Evolutionary conservation across 139 green algal genomes (phyloP).

Genomic region (Coelastrella sp.): DNA sequence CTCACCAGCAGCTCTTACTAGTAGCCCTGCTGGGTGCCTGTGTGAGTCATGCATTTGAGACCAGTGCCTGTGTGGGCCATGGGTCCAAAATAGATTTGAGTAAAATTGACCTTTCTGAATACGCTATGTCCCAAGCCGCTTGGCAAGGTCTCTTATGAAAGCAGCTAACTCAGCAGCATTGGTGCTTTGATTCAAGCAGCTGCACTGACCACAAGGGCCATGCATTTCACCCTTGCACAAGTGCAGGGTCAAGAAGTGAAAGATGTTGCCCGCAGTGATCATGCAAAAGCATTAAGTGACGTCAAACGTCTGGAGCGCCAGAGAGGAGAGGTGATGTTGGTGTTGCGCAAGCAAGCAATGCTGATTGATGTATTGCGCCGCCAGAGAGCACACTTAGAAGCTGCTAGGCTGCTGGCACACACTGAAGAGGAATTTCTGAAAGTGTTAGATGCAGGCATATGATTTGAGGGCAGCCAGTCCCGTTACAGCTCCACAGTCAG

Average conservation of each 20-base stretch:
- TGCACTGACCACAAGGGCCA: background rate
- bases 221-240: background rate
- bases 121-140: too few relatives aligned
- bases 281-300: constrained; percentile 65
- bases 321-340: constrained; percentile 78
- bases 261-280: constrained; percentile 66
- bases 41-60: too few relatives aligned
- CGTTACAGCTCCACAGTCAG: too few relatives aligned
- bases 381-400: constrained; percentile 88
- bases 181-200: background rate
- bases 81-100: too few relatives aligned
- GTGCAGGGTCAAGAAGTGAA: constrained; percentile 65
- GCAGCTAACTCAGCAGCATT: background rate
- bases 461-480: too few relatives aligned
- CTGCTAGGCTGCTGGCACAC: constrained; percentile 77
- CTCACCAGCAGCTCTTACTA: too few relatives aligned
- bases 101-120: too few relatives aligned
- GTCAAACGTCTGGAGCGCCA: constrained; percentile 82
- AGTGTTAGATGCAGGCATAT: constrained; percentile 3
- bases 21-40: too few relatives aligned
- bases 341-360: constrained; percentile 89
- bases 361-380: constrained; percentile 90
- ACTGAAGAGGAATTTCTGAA: constrained; percentile 71
- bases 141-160: background rate
- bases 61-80: too few relatives aligned